Evolutionary conservation across 1,284 basidiomycete genomes (phyloP).

Genomic region (Dichomitus squalens): DNA sequence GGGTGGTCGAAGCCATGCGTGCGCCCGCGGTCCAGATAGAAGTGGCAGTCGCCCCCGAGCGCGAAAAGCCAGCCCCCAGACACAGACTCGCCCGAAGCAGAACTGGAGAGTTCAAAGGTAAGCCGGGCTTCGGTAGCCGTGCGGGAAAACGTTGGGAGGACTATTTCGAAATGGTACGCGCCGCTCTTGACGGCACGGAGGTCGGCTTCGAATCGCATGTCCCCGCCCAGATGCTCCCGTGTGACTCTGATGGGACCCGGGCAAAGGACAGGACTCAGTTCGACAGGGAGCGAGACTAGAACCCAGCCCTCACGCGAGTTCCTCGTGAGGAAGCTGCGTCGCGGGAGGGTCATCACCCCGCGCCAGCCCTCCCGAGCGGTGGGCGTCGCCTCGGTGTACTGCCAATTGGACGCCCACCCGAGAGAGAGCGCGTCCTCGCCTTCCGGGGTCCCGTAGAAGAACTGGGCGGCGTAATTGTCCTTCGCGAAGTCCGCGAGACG

Average conservation of each 20-base stretch:
- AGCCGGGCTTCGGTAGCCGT: conserved; percentile 5
- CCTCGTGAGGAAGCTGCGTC: conserved; percentile 11
- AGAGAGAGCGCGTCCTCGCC: conserved; percentile 14
- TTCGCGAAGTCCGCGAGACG: conserved; percentile 21
- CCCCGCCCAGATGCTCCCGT: not conserved
- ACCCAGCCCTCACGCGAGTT: conserved; percentile 6
- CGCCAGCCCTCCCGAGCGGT: conserved; percentile 20
- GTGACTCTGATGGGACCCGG: not conserved
- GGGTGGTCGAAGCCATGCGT: conserved; percentile 14
- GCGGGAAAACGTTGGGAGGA: not conserved
- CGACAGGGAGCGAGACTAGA: conserved; percentile 13
- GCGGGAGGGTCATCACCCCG: conserved; percentile 20
- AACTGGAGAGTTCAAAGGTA: conserved; percentile 11
- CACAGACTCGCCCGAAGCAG: conserved; percentile 16
- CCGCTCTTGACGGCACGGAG: conserved; percentile 8
- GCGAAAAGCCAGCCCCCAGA: conserved; percentile 12
- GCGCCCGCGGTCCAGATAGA: conserved; percentile 16
- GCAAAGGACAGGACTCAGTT: conserved; percentile 11
- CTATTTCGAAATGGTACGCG: conserved; percentile 15
- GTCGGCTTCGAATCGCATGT: conserved; percentile 7
- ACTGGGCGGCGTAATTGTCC: conserved; percentile 23
- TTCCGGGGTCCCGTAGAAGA: conserved; percentile 16
- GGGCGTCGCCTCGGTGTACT: conserved; percentile 14
- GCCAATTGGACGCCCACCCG: conserved; percentile 18
- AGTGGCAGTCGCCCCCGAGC: conserved; percentile 6